These are phyloP conservation scores for Cercospora berteroae DNA, from an alignment of 2,329 filamentous ascomycete species.

Conservation along the genomic window DNA sequence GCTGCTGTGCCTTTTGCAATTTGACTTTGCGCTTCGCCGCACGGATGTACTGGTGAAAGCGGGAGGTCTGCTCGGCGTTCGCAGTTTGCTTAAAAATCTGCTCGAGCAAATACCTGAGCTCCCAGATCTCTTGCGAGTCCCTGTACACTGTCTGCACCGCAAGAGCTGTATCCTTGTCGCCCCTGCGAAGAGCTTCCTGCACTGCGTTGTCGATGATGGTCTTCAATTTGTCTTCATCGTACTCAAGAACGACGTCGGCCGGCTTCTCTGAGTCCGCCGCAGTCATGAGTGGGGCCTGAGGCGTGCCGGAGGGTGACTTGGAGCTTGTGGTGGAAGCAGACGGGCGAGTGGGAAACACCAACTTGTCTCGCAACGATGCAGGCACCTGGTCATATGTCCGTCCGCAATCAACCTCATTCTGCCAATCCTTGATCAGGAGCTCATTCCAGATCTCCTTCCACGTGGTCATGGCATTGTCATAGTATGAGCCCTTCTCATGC, in stretches of 20 bases:
- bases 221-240: conserved; percentile 21
- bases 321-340: not conserved
- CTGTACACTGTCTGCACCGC: conserved; percentile 44
- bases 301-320: not conserved
- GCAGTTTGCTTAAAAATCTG: conserved; percentile 42
- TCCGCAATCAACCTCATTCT: conserved; percentile 18
- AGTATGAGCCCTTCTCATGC: conserved; percentile 23
- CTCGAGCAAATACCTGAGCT: conserved; percentile 42
- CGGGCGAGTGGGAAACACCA: not conserved
- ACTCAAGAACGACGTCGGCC: conserved; percentile 6
- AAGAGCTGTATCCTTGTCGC: conserved; percentile 35
- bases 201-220: conserved; percentile 42
- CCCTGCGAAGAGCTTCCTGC: conserved; percentile 37
- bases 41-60: conserved; percentile 44
- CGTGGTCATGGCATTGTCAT: conserved; percentile 23
- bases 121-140: conserved; percentile 39
- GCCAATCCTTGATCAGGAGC: conserved; percentile 24
- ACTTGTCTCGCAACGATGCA: not conserved
- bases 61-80: conserved; percentile 39
- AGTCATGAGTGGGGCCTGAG: not conserved
- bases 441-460: conserved; percentile 21
- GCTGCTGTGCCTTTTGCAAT: conserved; percentile 17
- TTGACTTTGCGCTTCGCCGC: conserved; percentile 40
- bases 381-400: conserved; percentile 16
- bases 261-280: not conserved